These are phyloP conservation scores for Oehlia diaphana DNA, from an alignment of 192 early-diverging fungal genomes.

Conservation along the genomic window DNA sequence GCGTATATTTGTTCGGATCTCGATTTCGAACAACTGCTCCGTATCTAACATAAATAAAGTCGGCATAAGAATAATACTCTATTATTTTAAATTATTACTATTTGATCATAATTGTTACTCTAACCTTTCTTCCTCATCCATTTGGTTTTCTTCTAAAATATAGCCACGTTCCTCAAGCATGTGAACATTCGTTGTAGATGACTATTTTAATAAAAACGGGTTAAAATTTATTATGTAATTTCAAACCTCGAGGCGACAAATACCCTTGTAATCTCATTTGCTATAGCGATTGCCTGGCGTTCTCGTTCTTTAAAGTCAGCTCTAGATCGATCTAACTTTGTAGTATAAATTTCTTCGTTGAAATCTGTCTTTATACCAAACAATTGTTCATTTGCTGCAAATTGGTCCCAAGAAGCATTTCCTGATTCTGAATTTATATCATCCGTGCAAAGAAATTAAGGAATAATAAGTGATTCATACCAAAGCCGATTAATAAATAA, in stretches of 20 bases:
- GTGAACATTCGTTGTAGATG: constrained; percentile 75
- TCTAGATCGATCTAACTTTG: constrained; percentile 79
- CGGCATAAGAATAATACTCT: too few relatives aligned
- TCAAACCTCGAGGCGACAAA: not conserved
- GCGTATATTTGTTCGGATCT: constrained; percentile 80
- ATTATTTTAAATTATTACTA: not conserved
- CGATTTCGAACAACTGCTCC: constrained; percentile 73
- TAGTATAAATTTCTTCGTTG: constrained; percentile 96
- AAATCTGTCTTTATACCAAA: constrained; percentile 97
- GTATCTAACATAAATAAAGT: constrained; percentile 42
- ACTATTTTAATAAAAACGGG: constrained; percentile 35
- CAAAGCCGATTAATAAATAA: not conserved
- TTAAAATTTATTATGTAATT: too few relatives aligned
- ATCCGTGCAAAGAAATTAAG: constrained; percentile 30
- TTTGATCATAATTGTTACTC: not conserved
- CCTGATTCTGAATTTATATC: constrained; percentile 35
- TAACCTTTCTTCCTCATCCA: constrained; percentile 89
- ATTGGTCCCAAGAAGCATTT: constrained; percentile 88
- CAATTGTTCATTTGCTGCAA: constrained; percentile 86
- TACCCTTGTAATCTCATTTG: constrained; percentile 87
- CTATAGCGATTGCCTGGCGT: constrained; percentile 81
- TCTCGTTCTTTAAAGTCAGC: constrained; percentile 87
- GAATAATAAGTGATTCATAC: not conserved
- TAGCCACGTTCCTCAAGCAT: constrained; percentile 87
- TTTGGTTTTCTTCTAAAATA: constrained; percentile 55